These are phyloP conservation scores for Penicillium pancosmium DNA, from an alignment of 495 filamentous ascomycete species.

Conservation along the genomic window DNA sequence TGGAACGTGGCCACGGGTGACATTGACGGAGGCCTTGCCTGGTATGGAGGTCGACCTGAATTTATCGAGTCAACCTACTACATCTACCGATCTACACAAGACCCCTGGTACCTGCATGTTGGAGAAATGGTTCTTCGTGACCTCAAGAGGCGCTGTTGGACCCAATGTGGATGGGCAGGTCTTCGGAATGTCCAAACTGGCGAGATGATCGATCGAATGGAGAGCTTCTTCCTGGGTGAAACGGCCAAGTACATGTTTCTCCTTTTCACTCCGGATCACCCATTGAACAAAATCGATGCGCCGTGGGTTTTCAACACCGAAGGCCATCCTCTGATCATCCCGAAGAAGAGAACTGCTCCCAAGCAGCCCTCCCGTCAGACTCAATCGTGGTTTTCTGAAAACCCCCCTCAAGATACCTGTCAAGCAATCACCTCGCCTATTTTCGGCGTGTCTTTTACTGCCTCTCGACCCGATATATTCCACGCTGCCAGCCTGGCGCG, in stretches of 20 bases:
- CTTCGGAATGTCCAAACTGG: conserved; percentile 90
- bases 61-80: conserved; percentile 97
- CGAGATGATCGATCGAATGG: conserved; percentile 93
- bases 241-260: conserved; percentile 94
- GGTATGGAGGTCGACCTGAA: conserved; percentile 95
- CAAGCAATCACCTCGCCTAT: conserved; percentile 61
- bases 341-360: conserved; percentile 43
- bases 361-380: conserved; percentile 12
- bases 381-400: conserved; percentile 12
- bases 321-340: conserved; percentile 90
- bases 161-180: conserved; percentile 91
- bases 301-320: conserved; percentile 95
- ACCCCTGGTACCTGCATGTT: conserved; percentile 94
- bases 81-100: conserved; percentile 86
- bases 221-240: conserved; percentile 97
- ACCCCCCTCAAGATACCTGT: conserved; percentile 45
- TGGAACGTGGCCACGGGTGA: conserved; percentile 87
- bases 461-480: conserved; percentile 83
- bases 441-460: conserved; percentile 75
- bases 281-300: conserved; percentile 81
- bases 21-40: conserved; percentile 83
- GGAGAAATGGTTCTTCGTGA: conserved; percentile 94
- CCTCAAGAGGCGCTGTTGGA: conserved; percentile 88
- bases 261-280: conserved; percentile 83
- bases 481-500: conserved; percentile 87